Base-by-base conservation (phyloP, 192 early-diverging fungal species). In the Glomus cerebriforme region DNA sequence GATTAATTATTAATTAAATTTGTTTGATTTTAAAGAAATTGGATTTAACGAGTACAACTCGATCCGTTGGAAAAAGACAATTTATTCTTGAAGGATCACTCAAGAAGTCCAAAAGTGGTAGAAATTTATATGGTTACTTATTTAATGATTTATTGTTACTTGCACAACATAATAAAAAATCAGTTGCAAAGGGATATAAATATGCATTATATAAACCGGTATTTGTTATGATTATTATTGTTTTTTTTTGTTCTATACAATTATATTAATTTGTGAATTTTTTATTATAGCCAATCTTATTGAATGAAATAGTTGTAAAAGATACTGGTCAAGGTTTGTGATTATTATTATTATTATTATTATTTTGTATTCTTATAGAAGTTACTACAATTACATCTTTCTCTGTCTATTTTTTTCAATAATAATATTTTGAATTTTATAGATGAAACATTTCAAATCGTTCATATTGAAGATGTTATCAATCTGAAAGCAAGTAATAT, bases 91-190 rank as follows among this genome's bases (percentile, higher is more conserved):
- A 96, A 59, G 93, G 95, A 39, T 70, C 79, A 27, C 81, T 96
- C 10, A 79, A 85, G 22, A 96, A 96, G 80, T 86, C 88, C 19
- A 96, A 95, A 68, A 93, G 92, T 75, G 92, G 92, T 15, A 85
- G 93, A 34, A 94, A 92, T 74, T 83, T 96, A 2, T 87, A 92
- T 78, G 92, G 79, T 29, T 92, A 87, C 78, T 80, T 95, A 37
- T 95, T 92, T 83, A 93, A 90, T 77, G 93, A 95, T 79, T 80
- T 95, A 75, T 77, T 95, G 10, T 77, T 95, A 43, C 85, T 96
- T 22, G 7, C 34, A 6, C 43, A 77, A 66, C 37, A 35, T 17
- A 26, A 26, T 22, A 59, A 59, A 39, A 64, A 66, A 24, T 22
- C 73, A 3, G n/a, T 59, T 7, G 45, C 26, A 29, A 66, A 26